These are phyloP conservation scores for Suillus lakei DNA, from an alignment of 768 basidiomycete species.

Conservation along the genomic window DNA sequence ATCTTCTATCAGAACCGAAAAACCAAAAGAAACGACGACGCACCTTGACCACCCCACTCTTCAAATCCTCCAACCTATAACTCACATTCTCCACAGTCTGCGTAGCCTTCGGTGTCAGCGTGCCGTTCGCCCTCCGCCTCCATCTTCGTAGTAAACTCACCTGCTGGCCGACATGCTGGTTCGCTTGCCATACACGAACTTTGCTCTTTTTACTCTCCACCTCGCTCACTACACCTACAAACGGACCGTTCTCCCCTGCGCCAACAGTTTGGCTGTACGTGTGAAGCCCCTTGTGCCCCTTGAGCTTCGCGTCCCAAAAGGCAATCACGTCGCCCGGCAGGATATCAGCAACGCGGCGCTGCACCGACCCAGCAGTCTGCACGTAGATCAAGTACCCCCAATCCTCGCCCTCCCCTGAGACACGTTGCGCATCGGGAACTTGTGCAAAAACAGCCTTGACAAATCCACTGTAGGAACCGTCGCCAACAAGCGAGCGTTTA, in stretches of 20 bases:
- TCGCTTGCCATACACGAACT: slow-evolving; percentile 84
- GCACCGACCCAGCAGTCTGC: slow-evolving; percentile 69
- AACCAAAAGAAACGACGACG: slow-evolving; percentile 10
- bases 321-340: slow-evolving; percentile 86
- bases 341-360: slow-evolving; percentile 77
- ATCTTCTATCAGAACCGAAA: too few species aligned
- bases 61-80: slow-evolving; percentile 88
- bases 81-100: slow-evolving; percentile 78
- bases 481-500: slow-evolving; percentile 78
- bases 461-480: slow-evolving; percentile 85
- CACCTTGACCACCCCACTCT: slow-evolving; percentile 84
- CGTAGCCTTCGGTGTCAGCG: slow-evolving; percentile 39
- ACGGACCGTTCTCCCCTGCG: slow-evolving; percentile 50
- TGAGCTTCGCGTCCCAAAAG: slow-evolving; percentile 76
- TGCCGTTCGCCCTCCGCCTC: slow-evolving; percentile 35
- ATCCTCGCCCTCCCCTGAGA: slow-evolving; percentile 34
- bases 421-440: slow-evolving; percentile 63
- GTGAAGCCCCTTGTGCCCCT: slow-evolving; percentile 79
- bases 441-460: slow-evolving; percentile 66
- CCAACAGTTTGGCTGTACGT: slow-evolving; percentile 68
- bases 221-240: slow-evolving; percentile 80
- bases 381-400: slow-evolving; percentile 81
- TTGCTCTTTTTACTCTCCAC: slow-evolving; percentile 89
- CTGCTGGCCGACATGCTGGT: slow-evolving; percentile 84
- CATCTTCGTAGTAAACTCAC: slow-evolving; percentile 46